Evolutionary conservation across 1,284 basidiomycete genomes (phyloP).

Genomic region (Ceratobasidium theobromae): DNA sequence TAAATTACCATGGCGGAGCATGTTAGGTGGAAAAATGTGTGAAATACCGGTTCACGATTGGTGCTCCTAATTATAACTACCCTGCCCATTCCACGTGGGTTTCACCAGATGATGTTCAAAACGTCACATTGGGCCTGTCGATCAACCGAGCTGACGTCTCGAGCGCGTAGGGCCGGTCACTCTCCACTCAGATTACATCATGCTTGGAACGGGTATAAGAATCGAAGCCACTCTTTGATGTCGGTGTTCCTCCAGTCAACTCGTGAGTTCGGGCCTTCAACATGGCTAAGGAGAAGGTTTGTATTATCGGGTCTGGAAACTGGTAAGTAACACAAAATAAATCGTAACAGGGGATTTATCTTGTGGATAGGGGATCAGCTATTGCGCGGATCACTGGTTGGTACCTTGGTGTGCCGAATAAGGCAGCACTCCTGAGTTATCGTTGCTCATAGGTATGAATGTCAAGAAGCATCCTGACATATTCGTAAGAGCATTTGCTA

Average conservation of each 20-base stretch:
- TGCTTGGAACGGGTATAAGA: background rate
- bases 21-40: too few relatives aligned
- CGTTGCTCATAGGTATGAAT: conserved; percentile 45
- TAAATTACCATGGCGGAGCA: too few relatives aligned
- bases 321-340: conserved; percentile 3
- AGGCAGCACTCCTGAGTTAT: background rate
- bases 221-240: background rate
- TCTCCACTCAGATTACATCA: background rate
- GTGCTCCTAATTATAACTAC: background rate
- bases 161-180: background rate
- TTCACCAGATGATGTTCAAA: background rate
- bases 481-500: conserved; percentile 42
- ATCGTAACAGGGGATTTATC: background rate
- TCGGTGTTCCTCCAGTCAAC: background rate
- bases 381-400: conserved; percentile 54
- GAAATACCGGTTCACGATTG: too few relatives aligned
- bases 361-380: conserved; percentile 50
- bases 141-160: background rate
- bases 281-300: conserved; percentile 50
- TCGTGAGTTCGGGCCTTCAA: background rate
- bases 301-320: conserved; percentile 52
- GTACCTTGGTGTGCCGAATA: background rate
- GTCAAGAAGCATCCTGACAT: conserved; percentile 46
- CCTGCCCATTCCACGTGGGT: background rate
- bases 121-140: background rate